Conservation (phyloP, 371 early-diverging fungal species). For the Mucor sp. region DNA sequence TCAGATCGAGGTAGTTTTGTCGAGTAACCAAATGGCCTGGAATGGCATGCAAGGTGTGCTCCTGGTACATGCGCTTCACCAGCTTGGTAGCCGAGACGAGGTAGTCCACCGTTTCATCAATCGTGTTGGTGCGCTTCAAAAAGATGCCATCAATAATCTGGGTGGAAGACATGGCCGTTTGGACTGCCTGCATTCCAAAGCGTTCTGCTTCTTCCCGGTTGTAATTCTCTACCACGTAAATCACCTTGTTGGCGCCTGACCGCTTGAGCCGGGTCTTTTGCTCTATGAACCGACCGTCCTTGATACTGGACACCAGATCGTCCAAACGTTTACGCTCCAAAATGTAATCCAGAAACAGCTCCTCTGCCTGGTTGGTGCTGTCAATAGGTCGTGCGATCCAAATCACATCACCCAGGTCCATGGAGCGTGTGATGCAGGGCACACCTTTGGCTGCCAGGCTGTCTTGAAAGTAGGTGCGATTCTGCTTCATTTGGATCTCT, state of each 20-base stretch:
- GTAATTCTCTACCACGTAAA: constrained; percentile 87
- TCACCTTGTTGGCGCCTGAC: constrained; percentile 70
- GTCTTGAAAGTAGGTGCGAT: constrained; percentile 74
- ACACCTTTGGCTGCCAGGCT: constrained; percentile 65
- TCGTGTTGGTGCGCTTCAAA: constrained; percentile 67
- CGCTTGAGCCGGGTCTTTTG: constrained; percentile 87
- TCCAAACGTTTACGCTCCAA: constrained; percentile 95
- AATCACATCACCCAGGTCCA: constrained; percentile 87
- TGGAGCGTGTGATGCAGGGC: constrained; percentile 53
- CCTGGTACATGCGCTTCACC: constrained; percentile 51
- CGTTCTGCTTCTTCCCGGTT: constrained; percentile 46
- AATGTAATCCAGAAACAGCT: constrained; percentile 83
- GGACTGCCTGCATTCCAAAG: constrained; percentile 62
- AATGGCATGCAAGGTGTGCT: constrained; percentile 54
- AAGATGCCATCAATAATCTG: constrained; percentile 75
- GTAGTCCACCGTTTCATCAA: constrained; percentile 81
- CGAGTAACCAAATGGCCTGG: constrained; percentile 60
- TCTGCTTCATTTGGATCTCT: constrained; percentile 69
- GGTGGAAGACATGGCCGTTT: constrained; percentile 68
- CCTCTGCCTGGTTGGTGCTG: constrained; percentile 41
- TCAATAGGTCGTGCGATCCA: constrained; percentile 80
- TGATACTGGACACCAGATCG: constrained; percentile 90
- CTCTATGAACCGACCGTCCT: constrained; percentile 94
- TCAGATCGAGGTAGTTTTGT: constrained; percentile 52
- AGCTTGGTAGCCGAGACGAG: constrained; percentile 62